A percentile compares a stretch with the other conserved stretches of the same genome.
These are phyloP conservation scores for Phyllosticta ampelicida DNA, from an alignment of 2,329 filamentous ascomycete species.

Conservation along the genomic window DNA sequence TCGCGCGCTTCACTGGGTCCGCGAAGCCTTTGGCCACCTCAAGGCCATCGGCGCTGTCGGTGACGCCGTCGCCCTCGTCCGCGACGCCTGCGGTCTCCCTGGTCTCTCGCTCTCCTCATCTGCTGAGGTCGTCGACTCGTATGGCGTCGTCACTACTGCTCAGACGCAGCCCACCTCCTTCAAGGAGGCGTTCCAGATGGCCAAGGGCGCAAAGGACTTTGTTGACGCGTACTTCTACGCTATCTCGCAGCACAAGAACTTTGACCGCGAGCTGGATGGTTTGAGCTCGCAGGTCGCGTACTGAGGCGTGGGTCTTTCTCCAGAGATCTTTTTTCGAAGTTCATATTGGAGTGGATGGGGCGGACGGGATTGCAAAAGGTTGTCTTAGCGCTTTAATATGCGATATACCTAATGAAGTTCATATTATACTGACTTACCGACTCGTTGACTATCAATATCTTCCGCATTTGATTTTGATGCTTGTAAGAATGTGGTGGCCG, in stretches of 20 bases:
- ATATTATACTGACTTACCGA: not conserved
- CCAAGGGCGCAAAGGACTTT: conserved; percentile 58
- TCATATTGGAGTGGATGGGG: not conserved
- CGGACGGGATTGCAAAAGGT: not conserved
- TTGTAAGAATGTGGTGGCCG: not conserved
- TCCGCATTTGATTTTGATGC: not conserved
- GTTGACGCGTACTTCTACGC: conserved; percentile 58
- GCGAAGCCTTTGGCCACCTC: conserved; percentile 71
- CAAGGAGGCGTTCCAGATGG: conserved; percentile 51
- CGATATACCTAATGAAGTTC: not conserved
- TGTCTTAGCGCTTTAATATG: not conserved
- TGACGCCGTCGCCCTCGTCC: conserved; percentile 56
- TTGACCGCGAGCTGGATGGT: conserved; percentile 61
- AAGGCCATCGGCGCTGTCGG: conserved; percentile 70
- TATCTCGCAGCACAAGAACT: conserved; percentile 64
- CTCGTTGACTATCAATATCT: no score
- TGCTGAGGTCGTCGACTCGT: conserved; percentile 51
- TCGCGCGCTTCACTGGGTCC: conserved; percentile 63
- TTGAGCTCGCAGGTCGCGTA: conserved; percentile 58
- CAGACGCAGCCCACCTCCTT: conserved; percentile 45
- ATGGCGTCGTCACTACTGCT: conserved; percentile 63
- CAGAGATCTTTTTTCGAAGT: not conserved
- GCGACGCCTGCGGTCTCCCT: conserved; percentile 35
- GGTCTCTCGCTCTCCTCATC: conserved; percentile 41
- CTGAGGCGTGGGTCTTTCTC: conserved; percentile 32